Evolutionary conservation across 164 flowering plant species (phyloP).

Genomic region (Echeveria elegans): DNA sequence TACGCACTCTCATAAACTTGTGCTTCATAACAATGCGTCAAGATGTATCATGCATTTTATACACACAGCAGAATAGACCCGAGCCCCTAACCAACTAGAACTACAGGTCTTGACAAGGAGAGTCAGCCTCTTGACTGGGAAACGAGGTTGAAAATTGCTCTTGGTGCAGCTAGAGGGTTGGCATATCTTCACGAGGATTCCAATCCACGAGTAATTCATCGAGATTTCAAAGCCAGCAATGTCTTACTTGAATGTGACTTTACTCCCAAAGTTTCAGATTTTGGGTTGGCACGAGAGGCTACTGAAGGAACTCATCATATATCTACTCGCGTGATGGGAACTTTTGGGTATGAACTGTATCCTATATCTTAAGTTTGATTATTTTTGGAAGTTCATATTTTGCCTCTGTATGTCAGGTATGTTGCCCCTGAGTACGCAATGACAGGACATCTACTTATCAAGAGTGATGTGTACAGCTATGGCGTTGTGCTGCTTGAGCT

Average conservation of each 20-base stretch:
- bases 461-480: conserved; percentile 93
- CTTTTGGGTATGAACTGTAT: conserved; percentile 52
- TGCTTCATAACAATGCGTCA: background rate
- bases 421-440: conserved; percentile 92
- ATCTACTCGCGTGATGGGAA: conserved; percentile 82
- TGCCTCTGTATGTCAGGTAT: conserved; percentile 40
- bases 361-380: background rate
- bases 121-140: conserved; percentile 86
- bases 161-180: conserved; percentile 96
- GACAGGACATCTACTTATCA: conserved; percentile 93
- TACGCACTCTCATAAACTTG: background rate
- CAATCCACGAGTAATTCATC: conserved; percentile 93
- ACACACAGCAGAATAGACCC: background rate
- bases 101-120: conserved; percentile 57
- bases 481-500: conserved; percentile 93
- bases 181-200: conserved; percentile 99
- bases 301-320: conserved; percentile 66
- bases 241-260: conserved; percentile 80
- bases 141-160: conserved; percentile 86
- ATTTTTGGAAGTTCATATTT: background rate
- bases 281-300: conserved; percentile 92
- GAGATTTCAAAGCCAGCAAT: conserved; percentile 97
- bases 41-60: background rate
- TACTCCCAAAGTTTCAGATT: conserved; percentile 97
- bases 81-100: conserved; percentile 15